phyloP scores from a whole-genome alignment of 1,139 yeast species.

The Zygoascus hellenicus region DNA sequence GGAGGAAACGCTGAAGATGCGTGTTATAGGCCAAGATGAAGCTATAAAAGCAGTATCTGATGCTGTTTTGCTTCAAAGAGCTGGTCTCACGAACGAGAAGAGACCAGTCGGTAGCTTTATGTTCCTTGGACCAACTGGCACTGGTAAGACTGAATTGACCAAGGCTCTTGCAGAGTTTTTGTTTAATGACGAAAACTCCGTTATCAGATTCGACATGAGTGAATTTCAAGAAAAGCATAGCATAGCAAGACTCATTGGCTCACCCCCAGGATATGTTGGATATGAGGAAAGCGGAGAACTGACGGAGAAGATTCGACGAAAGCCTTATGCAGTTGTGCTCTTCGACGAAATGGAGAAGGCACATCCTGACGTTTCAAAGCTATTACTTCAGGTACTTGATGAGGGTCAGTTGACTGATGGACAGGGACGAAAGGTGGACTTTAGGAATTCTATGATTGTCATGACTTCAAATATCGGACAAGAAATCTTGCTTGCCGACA shows the following conservation, averaged over 20 bases:
- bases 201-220: slow-evolving; percentile 92
- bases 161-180: slow-evolving; percentile 86
- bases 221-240: slow-evolving; percentile 95
- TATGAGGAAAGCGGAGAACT: slow-evolving; percentile 91
- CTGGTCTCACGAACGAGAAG: slow-evolving; percentile 89
- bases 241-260: slow-evolving; percentile 84
- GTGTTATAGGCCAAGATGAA: slow-evolving; percentile 93
- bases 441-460: slow-evolving; percentile 90
- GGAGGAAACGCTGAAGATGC: slow-evolving; percentile 70
- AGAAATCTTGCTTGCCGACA: slow-evolving; percentile 69
- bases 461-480: slow-evolving; percentile 98
- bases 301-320: slow-evolving; percentile 91
- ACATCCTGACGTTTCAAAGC: slow-evolving; percentile 85
- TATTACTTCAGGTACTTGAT: slow-evolving; percentile 84
- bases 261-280: slow-evolving; percentile 98
- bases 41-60: slow-evolving; percentile 86
- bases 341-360: slow-evolving; percentile 98
- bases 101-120: slow-evolving; percentile 94
- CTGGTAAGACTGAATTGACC: slow-evolving; percentile 94
- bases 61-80: slow-evolving; percentile 93
- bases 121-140: slow-evolving; percentile 97
- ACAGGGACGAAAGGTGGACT: slow-evolving; percentile 89
- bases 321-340: slow-evolving; percentile 86
- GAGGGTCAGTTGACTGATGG: slow-evolving; percentile 94
- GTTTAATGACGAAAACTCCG: slow-evolving; percentile 81